A percentile compares a stretch with the other conserved stretches of the same genome.
phyloP scores from a whole-genome alignment of 139 green algal genomes.

The Chlamydomonas sp. region DNA sequence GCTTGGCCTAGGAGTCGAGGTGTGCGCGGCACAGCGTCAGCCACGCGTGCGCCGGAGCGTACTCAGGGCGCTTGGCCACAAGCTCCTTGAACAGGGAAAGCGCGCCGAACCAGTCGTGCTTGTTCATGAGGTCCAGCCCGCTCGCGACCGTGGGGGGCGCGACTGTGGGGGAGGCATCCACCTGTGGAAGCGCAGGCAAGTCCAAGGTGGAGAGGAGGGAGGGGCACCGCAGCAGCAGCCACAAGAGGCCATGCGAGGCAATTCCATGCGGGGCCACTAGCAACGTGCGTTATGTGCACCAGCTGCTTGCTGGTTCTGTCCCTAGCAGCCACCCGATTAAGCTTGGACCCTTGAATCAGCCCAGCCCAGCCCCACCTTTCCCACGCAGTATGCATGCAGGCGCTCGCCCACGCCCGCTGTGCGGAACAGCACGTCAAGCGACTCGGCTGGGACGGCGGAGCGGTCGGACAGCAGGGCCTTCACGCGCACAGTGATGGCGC shows the following conservation, averaged over 20 bases:
- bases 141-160: neutral
- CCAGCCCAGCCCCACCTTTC: no score
- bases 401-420: neutral
- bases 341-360: no score
- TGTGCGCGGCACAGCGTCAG: constrained; percentile 5
- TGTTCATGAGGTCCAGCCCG: constrained; percentile 24
- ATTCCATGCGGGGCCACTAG: no score
- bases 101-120: constrained; percentile 26
- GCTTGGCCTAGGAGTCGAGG: neutral
- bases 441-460: neutral
- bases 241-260: no score
- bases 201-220: no score
- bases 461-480: neutral
- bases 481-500: neutral
- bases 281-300: no score
- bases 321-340: no score
- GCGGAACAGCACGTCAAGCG: neutral
- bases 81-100: constrained; percentile 15
- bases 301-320: no score
- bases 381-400: neutral
- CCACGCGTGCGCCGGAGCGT: neutral
- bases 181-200: neutral
- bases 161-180: neutral
- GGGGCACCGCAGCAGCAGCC: no score
- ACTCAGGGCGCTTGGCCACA: neutral